Evolutionary conservation across 371 early-diverging fungal species (phyloP).

Genomic region (Phascolomyces articulosus): DNA sequence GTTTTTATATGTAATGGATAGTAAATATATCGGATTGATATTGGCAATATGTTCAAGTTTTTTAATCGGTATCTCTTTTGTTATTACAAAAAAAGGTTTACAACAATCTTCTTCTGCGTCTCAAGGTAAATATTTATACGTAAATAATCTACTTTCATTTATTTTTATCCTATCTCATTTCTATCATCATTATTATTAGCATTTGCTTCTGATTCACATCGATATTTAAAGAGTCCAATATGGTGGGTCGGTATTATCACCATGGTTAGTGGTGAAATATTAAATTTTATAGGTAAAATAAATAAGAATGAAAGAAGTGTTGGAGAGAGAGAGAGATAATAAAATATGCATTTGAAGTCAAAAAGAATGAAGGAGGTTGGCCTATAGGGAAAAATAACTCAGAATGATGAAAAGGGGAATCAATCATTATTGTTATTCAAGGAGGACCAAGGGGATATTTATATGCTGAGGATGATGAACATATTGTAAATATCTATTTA

Average conservation of each 20-base stretch:
- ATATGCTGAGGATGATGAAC: not conserved
- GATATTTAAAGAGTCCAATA: conserved; percentile 75
- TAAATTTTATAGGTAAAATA: conserved; percentile 69
- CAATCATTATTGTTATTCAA: not conserved
- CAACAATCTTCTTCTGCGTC: conserved; percentile 16
- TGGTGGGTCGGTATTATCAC: conserved; percentile 90
- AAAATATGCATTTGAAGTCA: no score
- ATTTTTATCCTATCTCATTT: no score
- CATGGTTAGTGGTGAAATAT: conserved; percentile 83
- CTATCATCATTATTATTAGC: not conserved
- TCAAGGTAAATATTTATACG: conserved; percentile 6
- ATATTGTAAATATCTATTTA: no score
- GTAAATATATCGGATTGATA: conserved; percentile 83
- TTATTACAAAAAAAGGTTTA: conserved; percentile 85
- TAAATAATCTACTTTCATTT: no score
- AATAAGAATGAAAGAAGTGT: not conserved
- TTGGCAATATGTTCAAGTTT: conserved; percentile 82
- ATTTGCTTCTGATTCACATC: conserved; percentile 63
- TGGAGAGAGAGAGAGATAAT: not conserved
- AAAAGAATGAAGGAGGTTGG: no score
- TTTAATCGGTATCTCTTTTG: conserved; percentile 82
- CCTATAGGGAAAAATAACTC: no score
- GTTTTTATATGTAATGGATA: conserved; percentile 46
- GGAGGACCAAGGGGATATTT: not conserved
- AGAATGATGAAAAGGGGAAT: no score